phyloP scores from a whole-genome alignment of 2,329 filamentous ascomycete genomes.

The Aotearoamyces nothofagi region DNA sequence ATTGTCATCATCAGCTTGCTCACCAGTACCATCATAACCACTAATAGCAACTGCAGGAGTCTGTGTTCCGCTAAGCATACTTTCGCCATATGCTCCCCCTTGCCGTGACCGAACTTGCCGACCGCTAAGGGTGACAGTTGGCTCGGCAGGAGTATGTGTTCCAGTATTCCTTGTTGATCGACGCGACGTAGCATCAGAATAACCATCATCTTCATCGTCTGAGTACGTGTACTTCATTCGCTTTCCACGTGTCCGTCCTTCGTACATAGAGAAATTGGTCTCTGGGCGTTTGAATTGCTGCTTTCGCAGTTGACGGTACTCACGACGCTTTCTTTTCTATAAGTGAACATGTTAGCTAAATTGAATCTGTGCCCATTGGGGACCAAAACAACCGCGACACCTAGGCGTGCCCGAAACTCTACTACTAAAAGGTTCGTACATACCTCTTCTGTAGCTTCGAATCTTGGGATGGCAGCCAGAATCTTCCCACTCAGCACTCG shows the following conservation, averaged over 20 bases:
- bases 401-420: too few relatives aligned
- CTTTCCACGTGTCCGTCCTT: constrained; percentile 91
- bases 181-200: constrained; percentile 42
- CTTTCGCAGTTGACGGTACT: constrained; percentile 66
- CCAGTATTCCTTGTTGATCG: constrained; percentile 63
- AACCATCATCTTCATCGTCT: constrained; percentile 55
- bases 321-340: constrained; percentile 81
- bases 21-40: constrained; percentile 26
- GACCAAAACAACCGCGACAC: neutral
- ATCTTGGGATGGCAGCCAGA: constrained; percentile 64
- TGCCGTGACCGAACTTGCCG: constrained; percentile 57
- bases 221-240: constrained; percentile 94
- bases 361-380: neutral
- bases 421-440: constrained; percentile 11
- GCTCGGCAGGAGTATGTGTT: constrained; percentile 40
- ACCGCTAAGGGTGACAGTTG: constrained; percentile 69
- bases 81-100: constrained; percentile 38
- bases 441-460: constrained; percentile 87
- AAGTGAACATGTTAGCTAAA: constrained; percentile 3
- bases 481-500: constrained; percentile 68
- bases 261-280: constrained; percentile 82
- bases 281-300: constrained; percentile 76
- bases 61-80: constrained; percentile 33
- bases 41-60: constrained; percentile 11
- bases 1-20: constrained; percentile 28